A percentile compares a stretch with the other conserved stretches of the same genome.
Conservation (phyloP, 129 eudicot genomes). For the Saussurea involucrata region DNA sequence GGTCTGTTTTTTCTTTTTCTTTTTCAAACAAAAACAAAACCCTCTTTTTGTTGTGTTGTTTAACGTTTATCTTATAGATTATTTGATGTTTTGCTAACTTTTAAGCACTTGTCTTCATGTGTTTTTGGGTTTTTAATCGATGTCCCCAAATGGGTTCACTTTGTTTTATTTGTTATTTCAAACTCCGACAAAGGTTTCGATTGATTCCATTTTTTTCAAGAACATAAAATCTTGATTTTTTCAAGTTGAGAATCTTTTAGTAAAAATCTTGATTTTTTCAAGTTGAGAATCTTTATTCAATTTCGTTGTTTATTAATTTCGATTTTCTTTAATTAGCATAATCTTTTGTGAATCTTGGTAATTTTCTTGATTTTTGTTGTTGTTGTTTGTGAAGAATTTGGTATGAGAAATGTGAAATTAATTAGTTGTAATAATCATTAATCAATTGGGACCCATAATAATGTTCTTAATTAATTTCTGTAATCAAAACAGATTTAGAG, state of each 20-base stretch:
- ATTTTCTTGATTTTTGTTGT: background rate
- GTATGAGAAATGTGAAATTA: background rate
- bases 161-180: slow-evolving; percentile 5
- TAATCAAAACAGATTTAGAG: slow-evolving; percentile 38
- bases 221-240: slow-evolving; percentile 20
- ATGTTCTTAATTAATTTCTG: background rate
- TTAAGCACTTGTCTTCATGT: slow-evolving; percentile 27
- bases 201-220: slow-evolving; percentile 31
- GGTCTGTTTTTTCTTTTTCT: slow-evolving; percentile 21
- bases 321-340: background rate
- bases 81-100: background rate
- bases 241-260: slow-evolving; percentile 25
- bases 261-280: slow-evolving; percentile 20
- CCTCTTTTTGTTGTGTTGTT: background rate
- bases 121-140: slow-evolving; percentile 13
- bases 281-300: slow-evolving; percentile 19
- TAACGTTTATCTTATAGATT: background rate
- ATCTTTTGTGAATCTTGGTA: background rate
- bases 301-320: background rate
- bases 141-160: slow-evolving; percentile 11
- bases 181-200: slow-evolving; percentile 19
- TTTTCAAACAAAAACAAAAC: slow-evolving; percentile 31
- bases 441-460: background rate
- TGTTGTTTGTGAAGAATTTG: background rate
- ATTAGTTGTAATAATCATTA: too few species aligned